Conservation (phyloP, 495 filamentous ascomycete genomes). For the Extremus antarcticus region DNA sequence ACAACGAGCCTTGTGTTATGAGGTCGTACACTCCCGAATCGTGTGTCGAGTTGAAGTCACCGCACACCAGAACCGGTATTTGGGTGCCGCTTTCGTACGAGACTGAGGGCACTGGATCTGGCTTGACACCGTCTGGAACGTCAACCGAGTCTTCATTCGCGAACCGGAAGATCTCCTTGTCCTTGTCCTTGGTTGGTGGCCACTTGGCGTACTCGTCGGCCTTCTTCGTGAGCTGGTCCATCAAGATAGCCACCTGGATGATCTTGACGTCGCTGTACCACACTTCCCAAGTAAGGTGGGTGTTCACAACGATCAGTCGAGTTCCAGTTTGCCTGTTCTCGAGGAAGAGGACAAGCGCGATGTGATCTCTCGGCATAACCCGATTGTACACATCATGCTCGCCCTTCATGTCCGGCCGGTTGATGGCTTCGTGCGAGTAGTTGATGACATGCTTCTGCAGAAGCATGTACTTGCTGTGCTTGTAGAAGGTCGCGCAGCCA, state of each 20-base stretch:
- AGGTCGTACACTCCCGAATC: constrained; percentile 84
- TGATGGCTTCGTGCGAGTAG: constrained; percentile 83
- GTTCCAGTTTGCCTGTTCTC: constrained; percentile 82
- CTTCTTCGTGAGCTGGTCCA: constrained; percentile 76
- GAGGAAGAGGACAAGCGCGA: constrained; percentile 78
- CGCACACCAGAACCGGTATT: constrained; percentile 83
- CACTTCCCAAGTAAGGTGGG: constrained; percentile 91
- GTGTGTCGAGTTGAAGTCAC: constrained; percentile 85
- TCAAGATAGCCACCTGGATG: constrained; percentile 84
- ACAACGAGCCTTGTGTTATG: constrained; percentile 60
- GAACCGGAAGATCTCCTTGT: constrained; percentile 48
- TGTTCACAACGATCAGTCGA: constrained; percentile 82
- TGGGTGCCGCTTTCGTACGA: constrained; percentile 75
- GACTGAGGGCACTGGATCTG: constrained; percentile 52
- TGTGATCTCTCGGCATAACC: constrained; percentile 94
- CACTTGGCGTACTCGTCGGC: constrained; percentile 71
- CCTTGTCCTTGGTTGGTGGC: constrained; percentile 67
- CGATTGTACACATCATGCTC: constrained; percentile 95
- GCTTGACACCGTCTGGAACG: constrained; percentile 39
- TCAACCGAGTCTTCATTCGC: constrained; percentile 45
- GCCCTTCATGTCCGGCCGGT: constrained; percentile 86
- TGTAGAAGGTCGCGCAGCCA: constrained; percentile 95
- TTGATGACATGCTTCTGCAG: constrained; percentile 89
- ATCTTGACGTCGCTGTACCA: constrained; percentile 85
- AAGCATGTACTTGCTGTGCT: constrained; percentile 67